Percentiles rank a stretch among this genome's conserved stretches.
Conservation (phyloP, 2,329 filamentous ascomycete species). For the Claviceps fusiformis region DNA sequence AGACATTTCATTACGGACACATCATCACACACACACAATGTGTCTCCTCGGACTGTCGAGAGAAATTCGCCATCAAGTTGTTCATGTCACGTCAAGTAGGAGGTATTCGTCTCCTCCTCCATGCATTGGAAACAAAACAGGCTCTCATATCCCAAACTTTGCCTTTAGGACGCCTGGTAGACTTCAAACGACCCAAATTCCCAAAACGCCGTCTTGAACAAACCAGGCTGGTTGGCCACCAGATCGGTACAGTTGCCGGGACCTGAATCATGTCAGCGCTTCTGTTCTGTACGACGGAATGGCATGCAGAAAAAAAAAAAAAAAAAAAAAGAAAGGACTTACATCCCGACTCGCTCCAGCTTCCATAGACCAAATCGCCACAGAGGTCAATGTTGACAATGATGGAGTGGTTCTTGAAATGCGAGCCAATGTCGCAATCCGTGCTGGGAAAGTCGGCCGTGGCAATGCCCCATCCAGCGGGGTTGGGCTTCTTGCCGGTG, state of each 20-base stretch:
- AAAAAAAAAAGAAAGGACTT: slow-evolving; percentile 6
- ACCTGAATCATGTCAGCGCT: slow-evolving; percentile 17
- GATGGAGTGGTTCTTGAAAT: slow-evolving; percentile 54
- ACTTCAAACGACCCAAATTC: slow-evolving; percentile 49
- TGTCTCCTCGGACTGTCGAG: too few relatives aligned
- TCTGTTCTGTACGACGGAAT: too few relatives aligned
- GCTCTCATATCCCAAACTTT: too few relatives aligned
- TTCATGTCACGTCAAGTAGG: too few relatives aligned
- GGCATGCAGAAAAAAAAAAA: too few relatives aligned
- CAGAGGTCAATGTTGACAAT: slow-evolving; percentile 54
- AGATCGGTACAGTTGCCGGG: slow-evolving; percentile 42
- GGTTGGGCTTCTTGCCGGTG: slow-evolving; percentile 37
- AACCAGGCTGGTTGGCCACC: slow-evolving; percentile 41
- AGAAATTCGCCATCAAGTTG: too few relatives aligned
- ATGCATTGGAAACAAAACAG: neutral
- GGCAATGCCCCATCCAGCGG: slow-evolving; percentile 47
- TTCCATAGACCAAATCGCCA: slow-evolving; percentile 37
- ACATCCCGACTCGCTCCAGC: slow-evolving; percentile 33
- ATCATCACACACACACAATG: too few relatives aligned
- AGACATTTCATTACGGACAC: too few relatives aligned
- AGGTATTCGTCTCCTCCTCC: too few relatives aligned
- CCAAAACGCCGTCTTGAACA: slow-evolving; percentile 49
- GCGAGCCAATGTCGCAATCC: slow-evolving; percentile 41
- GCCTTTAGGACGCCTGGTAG: slow-evolving; percentile 24
- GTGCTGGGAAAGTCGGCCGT: slow-evolving; percentile 53